These are phyloP conservation scores for Asterionellopsis glacialis DNA, from an alignment of 108 stramenopile species.

Conservation along the genomic window DNA sequence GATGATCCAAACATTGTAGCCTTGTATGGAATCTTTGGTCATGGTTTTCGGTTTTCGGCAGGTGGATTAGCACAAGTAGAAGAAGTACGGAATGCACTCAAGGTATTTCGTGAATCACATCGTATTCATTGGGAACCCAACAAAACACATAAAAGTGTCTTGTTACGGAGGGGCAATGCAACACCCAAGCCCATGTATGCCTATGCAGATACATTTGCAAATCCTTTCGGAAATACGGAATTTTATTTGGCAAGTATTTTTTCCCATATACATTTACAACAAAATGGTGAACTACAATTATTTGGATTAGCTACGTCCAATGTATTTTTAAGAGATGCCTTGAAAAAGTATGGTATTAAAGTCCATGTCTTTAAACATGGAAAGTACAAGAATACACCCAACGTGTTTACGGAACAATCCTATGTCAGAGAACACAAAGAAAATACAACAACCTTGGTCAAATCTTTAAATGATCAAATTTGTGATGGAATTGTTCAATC, in stretches of 20 bases:
- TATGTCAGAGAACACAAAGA: slow-evolving; percentile 55
- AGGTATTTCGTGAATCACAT: slow-evolving; percentile 64
- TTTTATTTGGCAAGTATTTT: slow-evolving; percentile 70
- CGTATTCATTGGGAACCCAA: slow-evolving; percentile 59
- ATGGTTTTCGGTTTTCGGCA: slow-evolving; percentile 32
- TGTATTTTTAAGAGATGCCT: slow-evolving; percentile 41
- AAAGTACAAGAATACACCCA: slow-evolving; percentile 71
- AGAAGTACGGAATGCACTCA: slow-evolving; percentile 70
- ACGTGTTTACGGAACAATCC: slow-evolving; percentile 48
- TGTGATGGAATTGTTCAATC: slow-evolving; percentile 42
- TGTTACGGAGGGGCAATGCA: background rate
- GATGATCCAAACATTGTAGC: slow-evolving; percentile 59
- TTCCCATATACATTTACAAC: slow-evolving; percentile 56
- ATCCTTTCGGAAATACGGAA: slow-evolving; percentile 40
- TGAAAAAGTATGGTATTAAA: slow-evolving; percentile 66
- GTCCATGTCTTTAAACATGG: slow-evolving; percentile 81
- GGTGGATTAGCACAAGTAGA: slow-evolving; percentile 69
- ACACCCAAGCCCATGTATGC: slow-evolving; percentile 39
- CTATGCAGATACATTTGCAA: slow-evolving; percentile 49
- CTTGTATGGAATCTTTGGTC: slow-evolving; percentile 63
- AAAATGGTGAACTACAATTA: slow-evolving; percentile 55
- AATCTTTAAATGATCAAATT: slow-evolving; percentile 43
- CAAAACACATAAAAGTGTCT: background rate
- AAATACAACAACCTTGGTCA: slow-evolving; percentile 31
- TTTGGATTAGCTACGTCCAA: slow-evolving; percentile 43